Evolutionary conservation across 306 rosid genomes (phyloP), one percentile per base, ranked within the genome.

Genomic region (Castanea crenata): DNA sequence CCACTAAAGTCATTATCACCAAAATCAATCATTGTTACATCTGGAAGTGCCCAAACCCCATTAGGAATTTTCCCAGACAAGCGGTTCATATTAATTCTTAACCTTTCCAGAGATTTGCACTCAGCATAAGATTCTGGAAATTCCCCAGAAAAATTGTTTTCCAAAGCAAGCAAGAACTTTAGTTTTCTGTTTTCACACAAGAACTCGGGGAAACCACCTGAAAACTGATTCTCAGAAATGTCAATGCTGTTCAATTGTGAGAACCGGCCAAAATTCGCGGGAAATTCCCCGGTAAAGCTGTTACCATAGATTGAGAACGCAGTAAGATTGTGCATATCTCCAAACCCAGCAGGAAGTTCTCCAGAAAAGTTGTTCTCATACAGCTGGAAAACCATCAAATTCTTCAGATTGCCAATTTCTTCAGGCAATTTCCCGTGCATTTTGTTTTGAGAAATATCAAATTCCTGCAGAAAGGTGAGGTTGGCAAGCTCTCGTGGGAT

Each of bases 171-270:
- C 91, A 96, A 86, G 79, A 86, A 79, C 23, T 3, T 83, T 79
- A 96, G 79, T 88, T 84, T 82, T 70, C 73, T 80, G 6, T 76
- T 85, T 79, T 91, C 91, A 85, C 99, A 96, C 83, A 96, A 82
- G 88, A 80, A 93, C 86, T 77, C 87, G 54, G 99, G 99, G 74
- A 96, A 96, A 80, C 58, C 77, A 52, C 99, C 99, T 25, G 96
- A 87, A 78, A 96, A 96, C 72, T 85, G 90, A 82, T 96, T 96
- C 84, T 96, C 99, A 1, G 99, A 96, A 84, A 96, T 87, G 89
- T 96, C 99, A n/a, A 96, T 87, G 82, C 93, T 91, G 13, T 85
- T 76, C 69, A 96, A 85, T 0, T 85, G 91, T 3, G 98, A 87
- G 76, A 87, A 91, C 4, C 88, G 86, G 71, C 98, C 99, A 2